phyloP scores from a whole-genome alignment of 352 stramenopile genomes.

The Globisporangium parvum region DNA sequence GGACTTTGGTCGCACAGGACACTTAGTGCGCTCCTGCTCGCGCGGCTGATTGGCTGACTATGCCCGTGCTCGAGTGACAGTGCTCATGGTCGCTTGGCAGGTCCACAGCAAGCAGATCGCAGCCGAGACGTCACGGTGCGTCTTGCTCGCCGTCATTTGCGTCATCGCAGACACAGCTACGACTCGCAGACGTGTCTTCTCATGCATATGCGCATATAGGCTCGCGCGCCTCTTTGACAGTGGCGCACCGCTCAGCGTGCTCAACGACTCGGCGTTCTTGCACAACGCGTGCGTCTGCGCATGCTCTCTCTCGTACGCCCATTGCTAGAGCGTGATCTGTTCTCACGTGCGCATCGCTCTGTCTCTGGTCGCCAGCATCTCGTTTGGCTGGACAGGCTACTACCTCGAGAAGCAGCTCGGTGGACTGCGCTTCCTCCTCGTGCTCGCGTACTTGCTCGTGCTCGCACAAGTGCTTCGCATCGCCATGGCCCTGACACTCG shows the following conservation, averaged over 20 bases:
- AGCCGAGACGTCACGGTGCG: conserved; percentile 7
- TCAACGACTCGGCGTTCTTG: conserved; percentile 7
- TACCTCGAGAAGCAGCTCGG: conserved; percentile 22
- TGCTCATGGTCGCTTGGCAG: conserved; percentile 10
- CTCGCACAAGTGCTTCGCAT: conserved; percentile 18
- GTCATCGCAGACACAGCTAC: not conserved
- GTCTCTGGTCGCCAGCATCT: conserved; percentile 6
- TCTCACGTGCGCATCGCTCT: not conserved
- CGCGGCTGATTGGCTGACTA: not conserved
- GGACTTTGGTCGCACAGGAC: no score
- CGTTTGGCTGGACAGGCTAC: conserved; percentile 23
- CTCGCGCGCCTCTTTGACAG: conserved; percentile 2
- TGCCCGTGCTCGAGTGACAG: not conserved
- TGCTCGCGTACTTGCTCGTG: conserved; percentile 14
- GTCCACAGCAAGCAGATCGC: conserved; percentile 12
- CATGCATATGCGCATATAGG: not conserved
- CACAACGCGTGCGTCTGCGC: conserved; percentile 10
- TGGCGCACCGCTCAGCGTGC: conserved; percentile 1
- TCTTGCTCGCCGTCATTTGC: not conserved
- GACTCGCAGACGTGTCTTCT: not conserved
- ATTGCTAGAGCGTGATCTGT: not conserved
- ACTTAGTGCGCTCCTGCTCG: no score
- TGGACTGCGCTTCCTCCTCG: conserved; percentile 16
- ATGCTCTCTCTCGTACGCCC: not conserved
- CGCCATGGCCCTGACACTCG: conserved; percentile 14